Base-by-base conservation (phyloP, 208 protist genomes). In the Angomonas desouzai region DNA sequence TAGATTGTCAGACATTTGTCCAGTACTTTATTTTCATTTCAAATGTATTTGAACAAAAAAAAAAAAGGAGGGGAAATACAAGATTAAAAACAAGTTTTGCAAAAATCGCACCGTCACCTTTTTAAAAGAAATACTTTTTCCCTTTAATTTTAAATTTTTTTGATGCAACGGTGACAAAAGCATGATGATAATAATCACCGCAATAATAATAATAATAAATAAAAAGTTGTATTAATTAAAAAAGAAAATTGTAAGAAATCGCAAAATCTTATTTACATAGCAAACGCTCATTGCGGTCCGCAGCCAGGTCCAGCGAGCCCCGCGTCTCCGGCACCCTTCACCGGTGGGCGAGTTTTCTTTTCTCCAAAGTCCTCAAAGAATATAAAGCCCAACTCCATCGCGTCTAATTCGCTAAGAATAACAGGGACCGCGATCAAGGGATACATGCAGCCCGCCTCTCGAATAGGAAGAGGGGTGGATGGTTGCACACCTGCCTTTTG, bases 371-470 rank as follows among this genome's bases (percentile, higher is more conserved):
- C 72, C 34, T 91, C 87, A 34, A 93, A 93, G 56, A 91, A 66
- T 43, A 69, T 43, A 20, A 77, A 48, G 4, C 87, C 83, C 9
- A 93, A 70, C 43, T 79, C 81, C 73, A 79, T 77, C 25, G 82
- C 82, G 25, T 91, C 80, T 71, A 91, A 69, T 53, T 91, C 84
- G 58, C 76, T 67, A 28, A 91, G 59, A 16, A 91, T 61, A 34
- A 91, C 64, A 1, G 82, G 83, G 32, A 62, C 48, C 10, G 79
- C 85, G 16, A 91, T 72, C 18, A 93, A 80, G 0, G 82, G 87
- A 61, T 91, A 91, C 77, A 90, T 90, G 72, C 87, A 93, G 10
- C 85, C 82, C 11, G 85, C 87, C 68, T 93, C 82, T 7, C 85
- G 79, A 30, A 88, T 66, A 25, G 79, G 64, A 36, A 83, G 55